A percentile compares a stretch with the other conserved stretches of the same genome.
Evolutionary conservation across 805 yeast species (phyloP).

Genomic region (Ogataea zsoltii): DNA sequence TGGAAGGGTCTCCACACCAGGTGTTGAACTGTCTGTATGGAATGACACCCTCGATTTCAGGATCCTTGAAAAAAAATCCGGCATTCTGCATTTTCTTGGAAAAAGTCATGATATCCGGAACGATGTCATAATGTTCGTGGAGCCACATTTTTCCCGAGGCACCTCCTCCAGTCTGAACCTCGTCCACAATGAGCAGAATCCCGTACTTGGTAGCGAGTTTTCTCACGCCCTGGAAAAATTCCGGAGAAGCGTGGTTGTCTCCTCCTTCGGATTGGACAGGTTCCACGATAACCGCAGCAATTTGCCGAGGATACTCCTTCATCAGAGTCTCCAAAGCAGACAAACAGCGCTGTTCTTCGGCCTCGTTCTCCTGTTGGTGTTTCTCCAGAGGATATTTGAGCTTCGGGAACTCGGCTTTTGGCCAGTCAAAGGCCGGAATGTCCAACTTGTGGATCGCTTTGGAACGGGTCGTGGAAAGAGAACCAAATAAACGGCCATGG

Average conservation of each 20-base stretch:
- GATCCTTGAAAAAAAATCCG: constrained; percentile 66
- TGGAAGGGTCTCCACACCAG: constrained; percentile 78
- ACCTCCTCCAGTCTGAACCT: constrained; percentile 76
- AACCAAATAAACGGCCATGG: constrained; percentile 59
- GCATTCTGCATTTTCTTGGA: constrained; percentile 75
- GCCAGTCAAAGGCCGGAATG: constrained; percentile 63
- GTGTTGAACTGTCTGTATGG: constrained; percentile 75
- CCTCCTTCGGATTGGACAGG: constrained; percentile 78
- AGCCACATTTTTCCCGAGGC: constrained; percentile 76
- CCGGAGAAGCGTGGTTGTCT: constrained; percentile 67
- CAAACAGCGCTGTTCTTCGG: constrained; percentile 50
- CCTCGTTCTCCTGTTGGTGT: constrained; percentile 50
- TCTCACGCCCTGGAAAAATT: constrained; percentile 63
- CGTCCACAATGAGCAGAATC: constrained; percentile 64
- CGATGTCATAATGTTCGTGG: constrained; percentile 65
- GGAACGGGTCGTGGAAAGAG: constrained; percentile 55
- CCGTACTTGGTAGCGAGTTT: constrained; percentile 57
- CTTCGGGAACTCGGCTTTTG: constrained; percentile 67
- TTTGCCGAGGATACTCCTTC: constrained; percentile 39
- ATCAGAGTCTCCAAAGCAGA: constrained; percentile 43
- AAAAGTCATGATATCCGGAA: constrained; percentile 69
- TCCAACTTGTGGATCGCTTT: constrained; percentile 59
- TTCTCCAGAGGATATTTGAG: constrained; percentile 82
- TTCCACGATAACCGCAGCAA: constrained; percentile 57
- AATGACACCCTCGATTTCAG: constrained; percentile 55